A percentile compares a stretch with the other conserved stretches of the same genome.
Evolutionary conservation across 768 basidiomycete genomes (phyloP).

Genomic region (Rubroboletus satanas): DNA sequence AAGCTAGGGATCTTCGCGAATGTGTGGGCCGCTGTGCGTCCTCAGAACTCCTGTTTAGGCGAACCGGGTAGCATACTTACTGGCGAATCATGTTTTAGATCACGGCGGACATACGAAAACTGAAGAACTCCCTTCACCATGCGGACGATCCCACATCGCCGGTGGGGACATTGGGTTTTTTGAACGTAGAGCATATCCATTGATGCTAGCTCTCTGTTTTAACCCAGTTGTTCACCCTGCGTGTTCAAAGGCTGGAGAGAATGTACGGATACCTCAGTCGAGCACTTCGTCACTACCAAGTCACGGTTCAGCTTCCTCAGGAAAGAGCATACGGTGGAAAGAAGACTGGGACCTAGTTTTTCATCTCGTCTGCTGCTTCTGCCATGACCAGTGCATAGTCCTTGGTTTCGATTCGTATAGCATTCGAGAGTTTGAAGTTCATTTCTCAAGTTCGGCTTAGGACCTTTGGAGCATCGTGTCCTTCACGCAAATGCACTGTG

Average conservation of each 20-base stretch:
- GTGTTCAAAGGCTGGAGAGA: constrained; percentile 12
- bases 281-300: constrained; percentile 22
- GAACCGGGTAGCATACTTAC: background rate
- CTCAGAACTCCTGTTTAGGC: no score
- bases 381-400: background rate
- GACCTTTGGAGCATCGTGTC: no score
- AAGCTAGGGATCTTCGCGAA: constrained; percentile 18
- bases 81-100: constrained; percentile 6
- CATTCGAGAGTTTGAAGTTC: no score
- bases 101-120: constrained; percentile 14
- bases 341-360: background rate
- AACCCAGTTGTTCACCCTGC: constrained; percentile 12
- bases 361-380: background rate
- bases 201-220: background rate
- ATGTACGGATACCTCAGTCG: constrained; percentile 21
- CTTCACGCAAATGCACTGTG: background rate
- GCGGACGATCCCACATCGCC: constrained; percentile 11
- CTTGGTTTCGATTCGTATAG: no score
- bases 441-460: no score
- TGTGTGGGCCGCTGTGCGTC: constrained; percentile 20
- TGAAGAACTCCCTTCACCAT: constrained; percentile 8
- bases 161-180: background rate
- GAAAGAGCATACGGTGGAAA: background rate
- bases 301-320: constrained; percentile 14
- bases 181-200: background rate